Base-by-base conservation (phyloP, 108 stramenopile genomes). In the Fistulifera pelliculosa region DNA sequence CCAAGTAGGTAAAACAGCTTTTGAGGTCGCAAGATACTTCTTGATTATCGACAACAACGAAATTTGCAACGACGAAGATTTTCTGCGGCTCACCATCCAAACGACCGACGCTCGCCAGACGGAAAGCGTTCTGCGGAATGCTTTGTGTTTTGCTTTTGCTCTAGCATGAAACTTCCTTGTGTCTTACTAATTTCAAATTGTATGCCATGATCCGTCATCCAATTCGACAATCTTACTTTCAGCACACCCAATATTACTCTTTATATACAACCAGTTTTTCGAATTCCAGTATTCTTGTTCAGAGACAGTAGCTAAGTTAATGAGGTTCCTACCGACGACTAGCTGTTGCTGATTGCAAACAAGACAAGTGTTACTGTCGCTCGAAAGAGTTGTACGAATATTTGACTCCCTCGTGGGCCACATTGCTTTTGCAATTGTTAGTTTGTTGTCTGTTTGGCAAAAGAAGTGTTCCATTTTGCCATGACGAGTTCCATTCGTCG, bases 291-390 rank as follows among this genome's bases (percentile, higher is more conserved):
- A 83, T 80, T 83, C 83, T 84, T 84, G 83, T 73, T 67, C 83
- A 84, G 79, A 73, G 79, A 71, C 79, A 84, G 83, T 69, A 84
- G 70, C 76, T 68, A 77, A 80, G 76, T 65, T 69, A 65, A 84
- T 84, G 83, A 84, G 76, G 83, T 79, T 80, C 64, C 54, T 79
- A 77, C 83, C 76, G 83, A 84, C 72, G 75, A 60, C 76, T 77
- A 71, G 74, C 70, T 84, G 74, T 80, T 85, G 83, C 83, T 85
- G 68, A 85, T 85, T 85, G 83, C 83, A 85, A 85, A 85, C 83
- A 77, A 76, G 67, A 58, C 67, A 72, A 71, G 74, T 63, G 61
- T 50, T 76, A 78, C 76, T 49, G 65, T 65, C 42, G 31, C 60
- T 62, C 68, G 58, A 76, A 85, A 72, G 75, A 63, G 47, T 41